Evolutionary conservation across 202 grass and related monocot genomes (phyloP), one percentile per base, ranked within the genome.

Genomic region (Elaeis oleifera): DNA sequence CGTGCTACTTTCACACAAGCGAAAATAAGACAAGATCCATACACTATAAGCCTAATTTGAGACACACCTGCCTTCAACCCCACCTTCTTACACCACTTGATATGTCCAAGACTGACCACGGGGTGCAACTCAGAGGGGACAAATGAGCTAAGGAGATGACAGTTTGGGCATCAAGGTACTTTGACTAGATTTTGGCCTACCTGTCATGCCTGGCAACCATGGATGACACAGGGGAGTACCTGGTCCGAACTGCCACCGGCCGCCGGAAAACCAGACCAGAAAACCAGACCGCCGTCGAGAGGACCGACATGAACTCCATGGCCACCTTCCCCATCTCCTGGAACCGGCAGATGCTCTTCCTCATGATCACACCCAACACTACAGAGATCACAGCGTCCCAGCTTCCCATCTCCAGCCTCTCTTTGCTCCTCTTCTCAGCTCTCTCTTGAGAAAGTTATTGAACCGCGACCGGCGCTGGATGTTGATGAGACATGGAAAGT

Each of bases 361-460:
- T 76, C 79, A 90, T 68, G 59, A 77, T 49, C 76, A 90, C 79
- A 1, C 65, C 65, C 53, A 90, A 56, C 24, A 90, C 76, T 59
- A 72, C 67, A 11, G 63, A 67, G 53, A 84, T 59, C 51, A 18
- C 58, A 26, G 63, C 76, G 15, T 78, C 70, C 81, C 59, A 79
- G 14, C 20, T 27, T 13, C 24, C 72, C 52, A 75, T 66, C 21
- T 56, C 15, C 28, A 11, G 36, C 9, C 17, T 21, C 21, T 50
- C 31, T 23, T 26, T n/a, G 16, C 31, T 44, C 6, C 19, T 25
- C 8, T 56, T 13, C 4, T 21, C n/a, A 29, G 2, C 3, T 32
- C 31, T 9, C 6, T 2, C 8, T 26, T 3, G 5, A 13, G 16
- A 21, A 32, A 23, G 8, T 11, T 2, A 39, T 39, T 7, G 13